Base-by-base conservation (phyloP, 768 basidiomycete genomes). In the Mycena capillaripes region DNA sequence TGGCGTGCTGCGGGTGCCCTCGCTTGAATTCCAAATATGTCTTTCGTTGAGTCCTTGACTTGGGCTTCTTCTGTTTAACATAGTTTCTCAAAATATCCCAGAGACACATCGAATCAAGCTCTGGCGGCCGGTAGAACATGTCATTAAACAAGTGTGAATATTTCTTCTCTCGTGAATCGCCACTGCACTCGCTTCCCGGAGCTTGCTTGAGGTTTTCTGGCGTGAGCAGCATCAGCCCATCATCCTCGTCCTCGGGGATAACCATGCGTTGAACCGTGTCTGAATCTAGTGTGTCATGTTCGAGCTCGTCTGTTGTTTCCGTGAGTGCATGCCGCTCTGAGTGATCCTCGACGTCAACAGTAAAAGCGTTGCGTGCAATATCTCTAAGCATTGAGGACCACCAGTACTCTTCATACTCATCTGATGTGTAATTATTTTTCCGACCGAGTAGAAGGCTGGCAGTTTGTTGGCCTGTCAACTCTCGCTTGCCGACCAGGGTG, bases 281-380 rank as follows among this genome's bases (percentile, higher is more conserved):
- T 12, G 34, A 36, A n/a, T 48, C 46, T 21, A 48, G 21, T 6
- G 7, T 23, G n/a, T 23, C 46, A 48, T 48, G 17, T 9, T 48
- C 46, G 23, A 48, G 17, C 16, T 48, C 46, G n/a, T 8, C 17
- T 25, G 21, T n/a, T 16, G 46, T 21, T 48, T 21, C 23, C 11
- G 46, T n/a, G 6, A 36, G 34, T 36, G 34, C 34, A 36, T 36
- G 12, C 34, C 7, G 34, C 34, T 36, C 34, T 6, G 34, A 36
- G 12, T 36, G 34, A 36, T 36, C 34, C 34, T 36, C 34, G 12
- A 36, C 7, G 34, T 63, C 61, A 8, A 11, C 29, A 21, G 81
- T 77, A 23, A 82, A 73, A 2, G 81, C 56, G 10, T 65, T 52
- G 3, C 63, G 57, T 4, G 64, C 58, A 32, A 59, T 40, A n/a